These are phyloP conservation scores for Colletotrichum sidae DNA, from an alignment of 2,329 filamentous ascomycete species.

Conservation along the genomic window DNA sequence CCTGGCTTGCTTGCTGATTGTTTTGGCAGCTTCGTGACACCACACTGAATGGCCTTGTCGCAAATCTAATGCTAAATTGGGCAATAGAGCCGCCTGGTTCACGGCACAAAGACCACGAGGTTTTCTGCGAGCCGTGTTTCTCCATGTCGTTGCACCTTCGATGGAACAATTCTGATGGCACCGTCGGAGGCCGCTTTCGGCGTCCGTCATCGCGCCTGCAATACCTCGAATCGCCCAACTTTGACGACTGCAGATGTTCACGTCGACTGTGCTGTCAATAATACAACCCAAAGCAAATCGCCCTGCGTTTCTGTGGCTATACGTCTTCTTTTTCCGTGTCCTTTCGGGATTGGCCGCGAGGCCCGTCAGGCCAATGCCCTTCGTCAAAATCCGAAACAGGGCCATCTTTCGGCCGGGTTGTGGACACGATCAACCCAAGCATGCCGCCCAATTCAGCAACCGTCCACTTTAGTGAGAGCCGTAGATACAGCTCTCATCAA, in stretches of 20 bases:
- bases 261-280: conserved; percentile 26
- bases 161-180: background rate
- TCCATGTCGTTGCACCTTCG: conserved; percentile 7
- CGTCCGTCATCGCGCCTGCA: conserved; percentile 11
- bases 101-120: conserved; percentile 24
- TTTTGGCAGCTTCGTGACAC: conserved; percentile 15
- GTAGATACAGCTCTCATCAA: conserved; percentile 17
- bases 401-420: conserved; percentile 18
- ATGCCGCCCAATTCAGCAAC: conserved; percentile 33
- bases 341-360: conserved; percentile 27
- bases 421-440: conserved; percentile 26
- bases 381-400: conserved; percentile 30
- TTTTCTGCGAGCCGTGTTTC: background rate
- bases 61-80: conserved; percentile 12
- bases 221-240: conserved; percentile 19
- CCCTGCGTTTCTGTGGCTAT: conserved; percentile 31
- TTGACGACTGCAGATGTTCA: conserved; percentile 23
- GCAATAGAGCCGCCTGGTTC: conserved; percentile 7
- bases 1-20: conserved; percentile 6
- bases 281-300: conserved; percentile 22
- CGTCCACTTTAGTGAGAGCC: conserved; percentile 1
- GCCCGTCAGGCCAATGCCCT: conserved; percentile 17
- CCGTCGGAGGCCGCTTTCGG: background rate
- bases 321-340: conserved; percentile 27
- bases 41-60: conserved; percentile 17